Percentiles rank a stretch among this genome's conserved stretches.
phyloP scores from a whole-genome alignment of 2,329 filamentous ascomycete genomes.

The Diplocarpon mali region DNA sequence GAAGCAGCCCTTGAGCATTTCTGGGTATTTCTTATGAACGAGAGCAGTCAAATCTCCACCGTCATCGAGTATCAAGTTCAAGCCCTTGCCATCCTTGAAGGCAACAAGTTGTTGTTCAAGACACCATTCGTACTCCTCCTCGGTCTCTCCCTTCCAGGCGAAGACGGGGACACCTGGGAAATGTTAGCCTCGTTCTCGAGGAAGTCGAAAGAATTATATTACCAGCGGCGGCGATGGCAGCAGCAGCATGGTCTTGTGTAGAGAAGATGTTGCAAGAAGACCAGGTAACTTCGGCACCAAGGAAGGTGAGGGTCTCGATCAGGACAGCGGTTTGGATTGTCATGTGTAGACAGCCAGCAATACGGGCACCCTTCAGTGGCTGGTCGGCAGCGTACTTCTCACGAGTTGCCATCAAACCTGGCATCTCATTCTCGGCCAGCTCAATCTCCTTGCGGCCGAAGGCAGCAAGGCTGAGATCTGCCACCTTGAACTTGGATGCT shows the following conservation, averaged over 20 bases:
- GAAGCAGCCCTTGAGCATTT: slow-evolving; percentile 96
- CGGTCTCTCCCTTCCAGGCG: slow-evolving; percentile 74
- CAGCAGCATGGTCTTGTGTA: slow-evolving; percentile 84
- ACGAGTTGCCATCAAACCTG: slow-evolving; percentile 92
- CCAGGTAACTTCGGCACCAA: slow-evolving; percentile 98
- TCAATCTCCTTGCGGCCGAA: slow-evolving; percentile 99
- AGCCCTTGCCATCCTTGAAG: slow-evolving; percentile 93
- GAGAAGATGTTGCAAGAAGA: slow-evolving; percentile 99
- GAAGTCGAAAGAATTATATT: slow-evolving; percentile 9
- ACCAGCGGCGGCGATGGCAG: slow-evolving; percentile 72
- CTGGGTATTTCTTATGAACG: slow-evolving; percentile 96
- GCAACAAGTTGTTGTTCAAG: slow-evolving; percentile 93
- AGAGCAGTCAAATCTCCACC: slow-evolving; percentile 94
- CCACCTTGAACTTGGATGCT: slow-evolving; percentile 45
- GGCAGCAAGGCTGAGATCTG: slow-evolving; percentile 92
- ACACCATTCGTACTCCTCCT: slow-evolving; percentile 99
- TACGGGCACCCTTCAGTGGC: slow-evolving; percentile 87
- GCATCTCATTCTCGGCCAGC: slow-evolving; percentile 94
- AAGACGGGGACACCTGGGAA: slow-evolving; percentile 67
- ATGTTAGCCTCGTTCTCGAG: slow-evolving; percentile 4
- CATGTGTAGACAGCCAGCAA: slow-evolving; percentile 71
- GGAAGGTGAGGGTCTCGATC: slow-evolving; percentile 90
- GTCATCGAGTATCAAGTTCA: slow-evolving; percentile 98
- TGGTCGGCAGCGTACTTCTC: slow-evolving; percentile 85
- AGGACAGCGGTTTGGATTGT: slow-evolving; percentile 99